Percentiles rank a stretch among this genome's conserved stretches.
Conservation (phyloP, 257 asterid genomes). For the Rauvolfia tetraphylla region DNA sequence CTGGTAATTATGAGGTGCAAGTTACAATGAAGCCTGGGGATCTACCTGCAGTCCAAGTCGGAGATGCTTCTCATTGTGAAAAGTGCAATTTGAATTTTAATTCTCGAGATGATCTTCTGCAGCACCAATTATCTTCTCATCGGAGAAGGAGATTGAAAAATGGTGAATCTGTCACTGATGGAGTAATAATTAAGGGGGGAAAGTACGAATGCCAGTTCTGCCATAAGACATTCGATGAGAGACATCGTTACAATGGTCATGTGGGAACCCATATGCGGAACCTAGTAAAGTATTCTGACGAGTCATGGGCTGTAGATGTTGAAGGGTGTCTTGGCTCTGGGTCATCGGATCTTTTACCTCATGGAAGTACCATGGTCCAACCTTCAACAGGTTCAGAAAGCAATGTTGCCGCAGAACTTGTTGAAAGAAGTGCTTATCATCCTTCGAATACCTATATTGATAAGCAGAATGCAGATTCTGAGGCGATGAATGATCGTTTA, state of each 20-base stretch:
- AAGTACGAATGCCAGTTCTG: conserved; percentile 69
- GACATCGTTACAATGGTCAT: conserved; percentile 69
- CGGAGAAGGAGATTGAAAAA: conserved; percentile 41
- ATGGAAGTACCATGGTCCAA: conserved; percentile 24
- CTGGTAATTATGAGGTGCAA: conserved; percentile 35
- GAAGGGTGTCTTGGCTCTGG: conserved; percentile 26
- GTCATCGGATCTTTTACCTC: conserved; percentile 20
- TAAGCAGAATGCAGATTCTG: conserved; percentile 28
- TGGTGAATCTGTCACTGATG: conserved; percentile 51
- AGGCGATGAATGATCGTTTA: conserved; percentile 18
- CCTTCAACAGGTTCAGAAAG: conserved; percentile 24
- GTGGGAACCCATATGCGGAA: conserved; percentile 59
- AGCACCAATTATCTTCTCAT: conserved; percentile 48
- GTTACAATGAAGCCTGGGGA: conserved; percentile 24
- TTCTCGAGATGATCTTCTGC: conserved; percentile 44
- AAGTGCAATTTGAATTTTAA: conserved; percentile 43
- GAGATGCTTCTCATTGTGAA: conserved; percentile 36
- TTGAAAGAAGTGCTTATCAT: conserved; percentile 18
- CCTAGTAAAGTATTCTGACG: conserved; percentile 45
- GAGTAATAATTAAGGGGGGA: conserved; percentile 61
- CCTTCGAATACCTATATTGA: conserved; percentile 16
- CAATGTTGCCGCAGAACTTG: conserved; percentile 14
- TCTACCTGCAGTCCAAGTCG: conserved; percentile 33
- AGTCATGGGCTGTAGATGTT: conserved; percentile 20
- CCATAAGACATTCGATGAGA: conserved; percentile 56